Evolutionary conservation across 1,284 basidiomycete species (phyloP), one percentile per base, ranked within the genome.

Genomic region (Pseudozyma thailandica): DNA sequence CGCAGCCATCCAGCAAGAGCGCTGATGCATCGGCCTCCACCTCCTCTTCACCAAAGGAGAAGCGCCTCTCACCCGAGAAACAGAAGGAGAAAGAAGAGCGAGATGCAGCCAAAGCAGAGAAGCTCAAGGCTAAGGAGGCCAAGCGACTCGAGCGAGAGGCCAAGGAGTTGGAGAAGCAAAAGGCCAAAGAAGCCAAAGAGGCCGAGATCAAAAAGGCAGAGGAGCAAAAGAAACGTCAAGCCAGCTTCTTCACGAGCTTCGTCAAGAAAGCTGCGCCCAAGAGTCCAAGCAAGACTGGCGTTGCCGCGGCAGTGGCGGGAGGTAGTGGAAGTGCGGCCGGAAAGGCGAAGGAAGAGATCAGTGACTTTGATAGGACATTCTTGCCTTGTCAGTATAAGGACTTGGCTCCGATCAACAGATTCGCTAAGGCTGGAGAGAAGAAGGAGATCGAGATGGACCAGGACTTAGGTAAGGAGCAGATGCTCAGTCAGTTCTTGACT

Each of bases 141-240:
- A 78, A 75, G 60, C 61, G 72, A 12, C 64, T 72, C 43, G 71
- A 73, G 46, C 55, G 50, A 35, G 69, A 61, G 52, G 64, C 57
- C 20, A 73, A 74, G 39, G 69, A 41, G 31, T 77, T 51, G 78
- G 85, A 55, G 84, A 87, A 53, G 51, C 56, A 70, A 37, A 74
- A 70, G 30, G 58, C 65, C 5, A 75, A 77, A 42, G 77, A 77
- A 49, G 74, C 59, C 21, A 81, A 72, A 44, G 75, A 71, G 70
- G 76, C 69, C 0, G 74, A 78, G 48, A 52, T 48, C 12, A 68
- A 89, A 69, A 90, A 88, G 63, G 83, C 82, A 37, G 86, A 87
- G 4, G 60, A 74, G 50, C 47, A 43, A 13, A 72, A 72, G 46
- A 61, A 73, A 51, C 68, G 70, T 31, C 61, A 72, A 12, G 75